Evolutionary conservation across 345 rosid genomes (phyloP).

Genomic region (Draba incana): DNA sequence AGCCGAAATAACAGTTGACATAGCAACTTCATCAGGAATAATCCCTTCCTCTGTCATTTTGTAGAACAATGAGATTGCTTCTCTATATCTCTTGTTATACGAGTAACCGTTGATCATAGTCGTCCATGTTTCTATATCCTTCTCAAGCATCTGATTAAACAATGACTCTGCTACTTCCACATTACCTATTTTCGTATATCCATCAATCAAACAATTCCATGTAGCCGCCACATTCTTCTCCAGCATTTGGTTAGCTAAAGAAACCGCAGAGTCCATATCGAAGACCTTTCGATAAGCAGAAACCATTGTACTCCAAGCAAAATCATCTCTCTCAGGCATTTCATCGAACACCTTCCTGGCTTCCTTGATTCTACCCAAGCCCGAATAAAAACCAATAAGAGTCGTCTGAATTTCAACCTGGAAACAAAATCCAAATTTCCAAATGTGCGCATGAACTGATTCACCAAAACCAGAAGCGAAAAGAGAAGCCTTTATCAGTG

Average conservation of each 20-base stretch:
- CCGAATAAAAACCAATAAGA: constrained; percentile 64
- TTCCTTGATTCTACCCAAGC: constrained; percentile 42
- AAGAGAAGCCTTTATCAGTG: constrained; percentile 63
- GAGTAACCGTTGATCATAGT: constrained; percentile 77
- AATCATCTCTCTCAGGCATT: constrained; percentile 66
- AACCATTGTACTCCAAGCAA: constrained; percentile 65
- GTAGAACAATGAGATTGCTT: constrained; percentile 59
- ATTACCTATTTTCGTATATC: constrained; percentile 56
- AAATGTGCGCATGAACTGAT: constrained; percentile 61
- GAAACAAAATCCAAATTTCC: constrained; percentile 61
- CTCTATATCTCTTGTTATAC: constrained; percentile 57
- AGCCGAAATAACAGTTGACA: constrained; percentile 75
- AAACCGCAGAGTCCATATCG: constrained; percentile 52
- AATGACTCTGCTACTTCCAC: constrained; percentile 55
- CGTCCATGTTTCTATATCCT: constrained; percentile 77
- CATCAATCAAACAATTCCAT: constrained; percentile 79
- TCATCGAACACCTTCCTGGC: constrained; percentile 70
- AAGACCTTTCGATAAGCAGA: constrained; percentile 46
- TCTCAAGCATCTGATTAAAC: constrained; percentile 61
- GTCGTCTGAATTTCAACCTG: constrained; percentile 70
- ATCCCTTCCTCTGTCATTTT: constrained; percentile 56
- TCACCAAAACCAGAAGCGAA: constrained; percentile 49
- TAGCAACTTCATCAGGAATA: constrained; percentile 67
- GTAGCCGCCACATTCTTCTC: constrained; percentile 59
- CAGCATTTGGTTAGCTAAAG: constrained; percentile 59